Conservation (phyloP, 176 grass and related monocot genomes). For the Lolium rigidum region DNA sequence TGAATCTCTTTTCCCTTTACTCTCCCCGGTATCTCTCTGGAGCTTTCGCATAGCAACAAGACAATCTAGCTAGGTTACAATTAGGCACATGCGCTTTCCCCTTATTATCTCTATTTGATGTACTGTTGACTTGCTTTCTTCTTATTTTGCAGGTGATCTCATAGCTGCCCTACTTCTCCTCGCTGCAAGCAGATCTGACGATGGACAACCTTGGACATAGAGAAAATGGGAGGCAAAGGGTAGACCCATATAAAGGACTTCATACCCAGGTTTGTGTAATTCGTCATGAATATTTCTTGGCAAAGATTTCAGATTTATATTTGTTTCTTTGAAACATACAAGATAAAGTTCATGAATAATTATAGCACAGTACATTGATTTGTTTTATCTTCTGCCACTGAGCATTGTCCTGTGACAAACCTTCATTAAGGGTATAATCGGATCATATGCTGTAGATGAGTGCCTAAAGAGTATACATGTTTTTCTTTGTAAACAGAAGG, state of each 20-base stretch:
- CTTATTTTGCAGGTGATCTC: constrained; percentile 35
- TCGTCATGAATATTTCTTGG: background rate
- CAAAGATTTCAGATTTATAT: background rate
- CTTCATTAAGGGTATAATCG: background rate
- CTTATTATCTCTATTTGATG: background rate
- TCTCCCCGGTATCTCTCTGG: background rate
- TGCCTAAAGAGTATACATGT: background rate
- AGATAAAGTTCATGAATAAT: background rate
- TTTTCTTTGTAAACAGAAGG: background rate
- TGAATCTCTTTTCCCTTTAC: background rate
- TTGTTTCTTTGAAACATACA: constrained; percentile 15
- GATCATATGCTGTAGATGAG: background rate
- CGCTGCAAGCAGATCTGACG: constrained; percentile 51
- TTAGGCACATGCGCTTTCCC: background rate
- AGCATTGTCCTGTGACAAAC: background rate
- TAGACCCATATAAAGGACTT: constrained; percentile 73
- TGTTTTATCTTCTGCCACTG: background rate
- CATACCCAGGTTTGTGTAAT: constrained; percentile 74
- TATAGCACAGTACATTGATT: background rate
- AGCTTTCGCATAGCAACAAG: background rate
- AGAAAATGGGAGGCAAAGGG: constrained; percentile 83
- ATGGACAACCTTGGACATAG: constrained; percentile 84
- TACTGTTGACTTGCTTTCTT: background rate
- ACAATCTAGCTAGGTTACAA: background rate
- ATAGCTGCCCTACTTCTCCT: constrained; percentile 28